A percentile compares a stretch with the other conserved stretches of the same genome.
phyloP scores from a whole-genome alignment of 805 yeast genomes.

The Barnettozyma wickerhamii region DNA sequence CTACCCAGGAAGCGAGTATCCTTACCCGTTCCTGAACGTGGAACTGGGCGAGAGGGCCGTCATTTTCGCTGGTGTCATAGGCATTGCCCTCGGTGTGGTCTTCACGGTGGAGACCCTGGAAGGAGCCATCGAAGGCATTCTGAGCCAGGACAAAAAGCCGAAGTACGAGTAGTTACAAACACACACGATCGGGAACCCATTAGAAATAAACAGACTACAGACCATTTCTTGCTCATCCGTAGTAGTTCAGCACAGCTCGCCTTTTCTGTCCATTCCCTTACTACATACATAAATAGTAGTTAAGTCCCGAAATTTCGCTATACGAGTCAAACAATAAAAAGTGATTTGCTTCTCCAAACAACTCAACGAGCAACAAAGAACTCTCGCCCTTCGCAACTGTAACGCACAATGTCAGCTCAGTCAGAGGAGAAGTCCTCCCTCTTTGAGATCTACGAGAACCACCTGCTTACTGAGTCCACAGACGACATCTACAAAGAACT shows the following conservation, averaged over 20 bases:
- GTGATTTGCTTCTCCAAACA: too few relatives aligned
- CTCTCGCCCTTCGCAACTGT: background rate
- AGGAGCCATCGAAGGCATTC: slow-evolving; percentile 2
- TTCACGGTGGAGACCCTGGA: slow-evolving; percentile 28
- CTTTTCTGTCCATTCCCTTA: too few relatives aligned
- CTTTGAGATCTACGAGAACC: slow-evolving; percentile 6
- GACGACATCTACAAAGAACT: slow-evolving; percentile 9
- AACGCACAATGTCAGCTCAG: slow-evolving; percentile 3
- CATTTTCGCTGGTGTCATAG: slow-evolving; percentile 44
- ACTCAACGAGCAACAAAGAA: background rate
- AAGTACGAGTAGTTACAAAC: background rate
- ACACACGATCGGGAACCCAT: background rate
- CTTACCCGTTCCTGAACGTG: slow-evolving; percentile 66
- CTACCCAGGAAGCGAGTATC: slow-evolving; percentile 34
- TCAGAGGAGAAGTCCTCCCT: slow-evolving; percentile 8
- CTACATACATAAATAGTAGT: too few relatives aligned
- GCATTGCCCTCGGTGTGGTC: slow-evolving; percentile 32
- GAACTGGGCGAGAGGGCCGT: slow-evolving; percentile 37
- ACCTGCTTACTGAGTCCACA: slow-evolving; percentile 1
- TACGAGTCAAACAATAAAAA: too few relatives aligned
- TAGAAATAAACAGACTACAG: background rate
- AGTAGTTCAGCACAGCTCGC: too few relatives aligned
- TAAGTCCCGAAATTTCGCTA: too few relatives aligned
- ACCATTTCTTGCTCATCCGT: too few relatives aligned
- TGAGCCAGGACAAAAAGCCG: background rate